Conservation (phyloP, 176 grass and related monocot species). For the Echinochloa phyllopogon region DNA sequence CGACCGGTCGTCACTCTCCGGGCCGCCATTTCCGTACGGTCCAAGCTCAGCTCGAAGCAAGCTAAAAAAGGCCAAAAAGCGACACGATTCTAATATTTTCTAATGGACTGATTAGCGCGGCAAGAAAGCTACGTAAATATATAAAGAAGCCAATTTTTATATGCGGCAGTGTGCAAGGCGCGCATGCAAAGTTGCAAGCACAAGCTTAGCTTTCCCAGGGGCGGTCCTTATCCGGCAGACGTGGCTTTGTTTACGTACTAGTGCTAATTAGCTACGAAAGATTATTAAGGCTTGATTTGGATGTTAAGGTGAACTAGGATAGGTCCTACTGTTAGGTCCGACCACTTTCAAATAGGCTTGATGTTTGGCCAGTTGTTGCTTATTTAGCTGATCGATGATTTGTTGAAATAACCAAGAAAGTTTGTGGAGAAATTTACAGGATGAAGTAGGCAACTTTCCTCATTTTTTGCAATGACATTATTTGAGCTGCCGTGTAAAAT, state of each 20-base stretch:
- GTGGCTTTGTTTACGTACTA: conserved; percentile 24
- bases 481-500: background rate
- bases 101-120: conserved; percentile 13
- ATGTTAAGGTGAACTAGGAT: background rate
- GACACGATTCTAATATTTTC: background rate
- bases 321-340: conserved; percentile 1
- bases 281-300: too few species aligned
- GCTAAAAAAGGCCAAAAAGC: background rate
- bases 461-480: background rate
- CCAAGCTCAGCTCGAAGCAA: conserved; percentile 14
- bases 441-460: background rate
- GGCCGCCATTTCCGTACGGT: conserved; percentile 31
- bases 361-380: background rate
- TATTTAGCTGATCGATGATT: background rate
- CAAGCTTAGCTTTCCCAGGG: background rate
- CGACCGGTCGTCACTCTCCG: background rate
- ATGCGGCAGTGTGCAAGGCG: conserved; percentile 6
- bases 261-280: background rate
- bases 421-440: background rate
- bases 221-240: conserved; percentile 29
- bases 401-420: background rate
- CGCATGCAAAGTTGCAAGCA: conserved; percentile 4
- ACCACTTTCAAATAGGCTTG: background rate
- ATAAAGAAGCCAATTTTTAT: background rate
- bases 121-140: background rate